Evolutionary conservation across 2,329 filamentous ascomycete genomes (phyloP).

Genomic region (Fusarium pseudograminearum): DNA sequence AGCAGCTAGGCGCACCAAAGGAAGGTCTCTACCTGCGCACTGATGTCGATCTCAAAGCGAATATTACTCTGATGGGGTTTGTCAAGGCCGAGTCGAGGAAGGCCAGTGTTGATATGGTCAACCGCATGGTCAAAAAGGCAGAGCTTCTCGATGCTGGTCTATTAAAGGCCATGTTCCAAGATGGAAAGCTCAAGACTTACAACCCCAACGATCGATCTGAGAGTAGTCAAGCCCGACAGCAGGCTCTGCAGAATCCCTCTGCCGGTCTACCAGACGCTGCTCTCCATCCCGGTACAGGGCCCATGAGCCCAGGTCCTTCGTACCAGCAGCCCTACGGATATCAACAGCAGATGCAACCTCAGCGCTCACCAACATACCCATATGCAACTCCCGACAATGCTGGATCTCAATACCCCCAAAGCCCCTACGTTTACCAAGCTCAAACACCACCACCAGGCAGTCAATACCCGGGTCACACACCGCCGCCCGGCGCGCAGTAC

Average conservation of each 20-base stretch:
- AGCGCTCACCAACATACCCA: slow-evolving; percentile 45
- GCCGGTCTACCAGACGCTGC: background rate
- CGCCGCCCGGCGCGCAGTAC: slow-evolving; percentile 33
- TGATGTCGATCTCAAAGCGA: slow-evolving; percentile 78
- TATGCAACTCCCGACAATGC: slow-evolving; percentile 33
- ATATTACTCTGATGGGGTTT: slow-evolving; percentile 72
- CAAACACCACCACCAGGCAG: slow-evolving; percentile 37
- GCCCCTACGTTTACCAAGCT: slow-evolving; percentile 36
- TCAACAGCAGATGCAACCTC: slow-evolving; percentile 34
- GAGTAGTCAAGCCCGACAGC: slow-evolving; percentile 33
- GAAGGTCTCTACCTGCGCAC: slow-evolving; percentile 77
- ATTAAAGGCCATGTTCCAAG: slow-evolving; percentile 75
- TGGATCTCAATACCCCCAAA: slow-evolving; percentile 36
- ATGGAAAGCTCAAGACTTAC: slow-evolving; percentile 71
- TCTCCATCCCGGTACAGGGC: slow-evolving; percentile 4
- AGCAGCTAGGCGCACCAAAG: slow-evolving; percentile 68
- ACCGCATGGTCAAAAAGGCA: slow-evolving; percentile 77
- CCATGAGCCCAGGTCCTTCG: slow-evolving; percentile 36
- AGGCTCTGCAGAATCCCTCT: slow-evolving; percentile 56
- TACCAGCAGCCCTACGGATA: slow-evolving; percentile 44
- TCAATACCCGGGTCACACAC: slow-evolving; percentile 34
- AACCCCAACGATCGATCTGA: slow-evolving; percentile 65
- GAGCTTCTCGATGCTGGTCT: slow-evolving; percentile 75
- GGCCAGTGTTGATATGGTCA: slow-evolving; percentile 75
- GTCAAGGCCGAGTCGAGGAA: slow-evolving; percentile 76